Conservation (phyloP, 805 yeast species). For the Ogataea polymorpha region DNA sequence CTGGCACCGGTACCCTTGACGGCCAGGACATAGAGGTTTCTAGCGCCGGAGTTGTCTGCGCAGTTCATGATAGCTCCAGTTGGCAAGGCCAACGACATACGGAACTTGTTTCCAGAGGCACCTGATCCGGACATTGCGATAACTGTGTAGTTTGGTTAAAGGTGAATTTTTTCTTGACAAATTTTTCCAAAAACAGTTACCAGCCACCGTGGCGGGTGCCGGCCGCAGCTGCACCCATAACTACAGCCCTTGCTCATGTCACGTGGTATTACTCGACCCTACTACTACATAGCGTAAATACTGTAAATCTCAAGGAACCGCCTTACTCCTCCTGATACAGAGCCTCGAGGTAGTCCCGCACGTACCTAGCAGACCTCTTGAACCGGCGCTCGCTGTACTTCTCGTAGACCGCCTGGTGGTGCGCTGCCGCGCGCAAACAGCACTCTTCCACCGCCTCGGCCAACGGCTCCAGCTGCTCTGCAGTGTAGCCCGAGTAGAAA, state of each 20-base stretch:
- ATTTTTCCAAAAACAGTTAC: conserved; percentile 6
- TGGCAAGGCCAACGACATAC: conserved; percentile 99
- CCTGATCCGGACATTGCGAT: conserved; percentile 76
- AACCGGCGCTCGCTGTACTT: conserved; percentile 85
- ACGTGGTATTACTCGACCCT: conserved; percentile 3
- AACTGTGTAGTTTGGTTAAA: conserved; percentile 9
- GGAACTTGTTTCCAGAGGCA: conserved; percentile 99
- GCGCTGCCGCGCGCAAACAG: conserved; percentile 54
- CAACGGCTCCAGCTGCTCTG: conserved; percentile 75
- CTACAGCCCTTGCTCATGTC: conserved; percentile 1
- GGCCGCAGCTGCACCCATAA: background rate
- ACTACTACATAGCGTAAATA: conserved; percentile 11
- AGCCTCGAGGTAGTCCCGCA: conserved; percentile 63
- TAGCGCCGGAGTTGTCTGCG: conserved; percentile 99
- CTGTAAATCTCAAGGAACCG: conserved; percentile 9
- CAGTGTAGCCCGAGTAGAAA: conserved; percentile 89
- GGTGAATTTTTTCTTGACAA: conserved; percentile 7
- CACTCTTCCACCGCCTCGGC: conserved; percentile 70
- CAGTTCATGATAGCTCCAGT: conserved; percentile 99
- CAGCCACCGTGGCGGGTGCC: conserved; percentile 6
- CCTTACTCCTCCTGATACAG: conserved; percentile 24
- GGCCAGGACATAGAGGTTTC: conserved; percentile 97
- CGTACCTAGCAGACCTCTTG: conserved; percentile 74
- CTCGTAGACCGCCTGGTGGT: conserved; percentile 80
- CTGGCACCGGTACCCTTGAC: conserved; percentile 99